A percentile compares a stretch with the other conserved stretches of the same genome.
Evolutionary conservation across 2,329 filamentous ascomycete genomes (phyloP).

Genomic region (Neopestalotiopsis rosae): DNA sequence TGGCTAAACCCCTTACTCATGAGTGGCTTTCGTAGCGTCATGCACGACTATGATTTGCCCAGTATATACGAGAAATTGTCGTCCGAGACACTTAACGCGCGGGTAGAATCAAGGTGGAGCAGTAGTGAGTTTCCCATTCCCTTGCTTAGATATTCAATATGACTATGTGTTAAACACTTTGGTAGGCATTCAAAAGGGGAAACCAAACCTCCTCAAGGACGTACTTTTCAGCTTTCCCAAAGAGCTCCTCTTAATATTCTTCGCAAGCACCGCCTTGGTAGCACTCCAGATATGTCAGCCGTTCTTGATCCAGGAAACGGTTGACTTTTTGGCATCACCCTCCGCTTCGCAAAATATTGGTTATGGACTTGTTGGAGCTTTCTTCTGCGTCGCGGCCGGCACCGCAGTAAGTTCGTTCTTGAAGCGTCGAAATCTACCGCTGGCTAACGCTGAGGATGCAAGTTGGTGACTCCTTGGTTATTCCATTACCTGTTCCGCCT

Average conservation of each 20-base stretch:
- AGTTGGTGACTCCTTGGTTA: slow-evolving; percentile 15
- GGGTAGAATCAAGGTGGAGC: slow-evolving; percentile 10
- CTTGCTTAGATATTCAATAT: too few relatives aligned
- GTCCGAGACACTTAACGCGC: not conserved
- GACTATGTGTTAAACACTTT: not conserved
- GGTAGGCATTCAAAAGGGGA: not conserved
- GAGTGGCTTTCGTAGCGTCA: not conserved
- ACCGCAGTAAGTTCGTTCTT: slow-evolving; percentile 14
- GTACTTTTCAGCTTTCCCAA: slow-evolving; percentile 8
- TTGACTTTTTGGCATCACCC: slow-evolving; percentile 13
- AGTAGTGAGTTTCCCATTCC: not conserved
- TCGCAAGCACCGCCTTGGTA: slow-evolving; percentile 3
- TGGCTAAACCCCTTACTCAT: slow-evolving; percentile 10
- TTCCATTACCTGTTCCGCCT: slow-evolving; percentile 16
- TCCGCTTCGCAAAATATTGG: slow-evolving; percentile 14
- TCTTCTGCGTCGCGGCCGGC: slow-evolving; percentile 9
- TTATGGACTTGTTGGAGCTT: slow-evolving; percentile 17
- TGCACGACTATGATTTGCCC: not conserved
- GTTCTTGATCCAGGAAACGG: slow-evolving; percentile 7
- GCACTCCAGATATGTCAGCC: slow-evolving; percentile 13
- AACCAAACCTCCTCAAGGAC: not conserved
- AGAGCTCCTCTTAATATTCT: slow-evolving; percentile 7
- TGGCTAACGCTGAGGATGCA: not conserved
- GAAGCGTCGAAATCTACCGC: not conserved
- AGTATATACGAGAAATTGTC: slow-evolving; percentile 6